A percentile compares a stretch with the other conserved stretches of the same genome.
Conservation (phyloP, 2,329 filamentous ascomycete species). For the Cytospora leucostoma region DNA sequence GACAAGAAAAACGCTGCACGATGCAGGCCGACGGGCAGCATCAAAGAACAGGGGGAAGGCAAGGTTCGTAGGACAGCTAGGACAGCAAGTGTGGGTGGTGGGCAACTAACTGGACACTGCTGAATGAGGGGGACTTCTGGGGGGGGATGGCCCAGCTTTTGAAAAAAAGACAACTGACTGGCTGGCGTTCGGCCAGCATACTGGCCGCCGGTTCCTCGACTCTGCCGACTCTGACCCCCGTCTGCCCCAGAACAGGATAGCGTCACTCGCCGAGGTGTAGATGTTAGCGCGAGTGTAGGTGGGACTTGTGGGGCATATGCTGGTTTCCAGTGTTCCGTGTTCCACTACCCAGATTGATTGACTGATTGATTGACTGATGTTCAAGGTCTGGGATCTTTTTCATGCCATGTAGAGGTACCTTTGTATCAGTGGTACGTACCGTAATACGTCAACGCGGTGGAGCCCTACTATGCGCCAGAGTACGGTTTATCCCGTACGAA, state of each 20-base stretch:
- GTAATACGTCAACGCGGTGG: background rate
- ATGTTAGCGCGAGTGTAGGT: background rate
- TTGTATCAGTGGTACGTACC: background rate
- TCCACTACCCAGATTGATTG: background rate
- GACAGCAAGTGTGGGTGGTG: conserved; percentile 12
- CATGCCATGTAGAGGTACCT: background rate
- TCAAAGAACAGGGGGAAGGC: conserved; percentile 1
- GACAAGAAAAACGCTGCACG: background rate
- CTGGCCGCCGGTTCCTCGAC: background rate
- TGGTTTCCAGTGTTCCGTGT: background rate
- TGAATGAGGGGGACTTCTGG: background rate
- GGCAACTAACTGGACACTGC: background rate
- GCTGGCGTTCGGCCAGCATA: background rate
- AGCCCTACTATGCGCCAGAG: background rate
- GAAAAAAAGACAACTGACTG: background rate
- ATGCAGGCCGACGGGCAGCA: background rate
- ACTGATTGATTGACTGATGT: background rate
- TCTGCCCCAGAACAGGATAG: background rate
- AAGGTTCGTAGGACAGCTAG: conserved; percentile 8
- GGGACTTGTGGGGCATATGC: background rate
- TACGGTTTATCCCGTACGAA: background rate
- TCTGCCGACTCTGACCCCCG: background rate
- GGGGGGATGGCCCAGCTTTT: conserved; percentile 11
- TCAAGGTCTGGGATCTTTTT: background rate
- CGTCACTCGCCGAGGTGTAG: background rate